Percentiles rank a stretch among this genome's conserved stretches.
These are phyloP conservation scores for Calonectria pseudoturangicola DNA, from an alignment of 2,329 filamentous ascomycete genomes.

Conservation along the genomic window DNA sequence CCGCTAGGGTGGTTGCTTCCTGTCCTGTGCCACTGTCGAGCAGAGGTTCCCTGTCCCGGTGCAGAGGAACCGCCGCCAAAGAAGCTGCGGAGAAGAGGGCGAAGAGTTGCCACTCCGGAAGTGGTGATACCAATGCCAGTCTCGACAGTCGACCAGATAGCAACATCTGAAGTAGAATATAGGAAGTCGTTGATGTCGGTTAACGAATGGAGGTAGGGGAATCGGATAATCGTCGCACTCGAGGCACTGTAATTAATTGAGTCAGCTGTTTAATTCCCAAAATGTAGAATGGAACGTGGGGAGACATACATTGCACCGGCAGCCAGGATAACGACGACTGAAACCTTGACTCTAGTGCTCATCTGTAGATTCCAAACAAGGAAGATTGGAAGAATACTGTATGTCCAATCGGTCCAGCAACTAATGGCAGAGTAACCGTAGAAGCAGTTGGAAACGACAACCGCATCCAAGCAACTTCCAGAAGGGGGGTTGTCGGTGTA, in stretches of 20 bases:
- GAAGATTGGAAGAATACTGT: slow-evolving; percentile 62
- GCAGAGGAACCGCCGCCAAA: slow-evolving; percentile 45
- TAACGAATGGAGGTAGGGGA: slow-evolving; percentile 63
- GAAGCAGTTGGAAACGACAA: slow-evolving; percentile 56
- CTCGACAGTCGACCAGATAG: slow-evolving; percentile 14
- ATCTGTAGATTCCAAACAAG: slow-evolving; percentile 58
- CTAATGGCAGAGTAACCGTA: slow-evolving; percentile 63
- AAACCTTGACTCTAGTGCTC: slow-evolving; percentile 13
- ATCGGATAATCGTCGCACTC: slow-evolving; percentile 65
- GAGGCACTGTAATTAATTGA: not conserved
- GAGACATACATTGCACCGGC: slow-evolving; percentile 6
- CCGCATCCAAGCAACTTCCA: slow-evolving; percentile 37
- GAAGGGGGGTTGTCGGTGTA: not conserved
- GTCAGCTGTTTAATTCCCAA: not conserved
- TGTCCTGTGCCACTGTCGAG: slow-evolving; percentile 47
- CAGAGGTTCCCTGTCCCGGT: slow-evolving; percentile 47
- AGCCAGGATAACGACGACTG: not conserved
- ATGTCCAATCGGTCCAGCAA: slow-evolving; percentile 63
- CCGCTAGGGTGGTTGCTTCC: slow-evolving; percentile 45
- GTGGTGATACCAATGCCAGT: slow-evolving; percentile 19
- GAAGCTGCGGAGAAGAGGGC: slow-evolving; percentile 54
- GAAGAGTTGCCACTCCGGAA: slow-evolving; percentile 11
- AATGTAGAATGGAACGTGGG: not conserved
- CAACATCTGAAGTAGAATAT: slow-evolving; percentile 65
- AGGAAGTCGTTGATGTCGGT: slow-evolving; percentile 63